Evolutionary conservation across 2,329 filamentous ascomycete species (phyloP), one percentile per base, ranked within the genome.

Genomic region (Gnomoniopsis smithogilvyi): DNA sequence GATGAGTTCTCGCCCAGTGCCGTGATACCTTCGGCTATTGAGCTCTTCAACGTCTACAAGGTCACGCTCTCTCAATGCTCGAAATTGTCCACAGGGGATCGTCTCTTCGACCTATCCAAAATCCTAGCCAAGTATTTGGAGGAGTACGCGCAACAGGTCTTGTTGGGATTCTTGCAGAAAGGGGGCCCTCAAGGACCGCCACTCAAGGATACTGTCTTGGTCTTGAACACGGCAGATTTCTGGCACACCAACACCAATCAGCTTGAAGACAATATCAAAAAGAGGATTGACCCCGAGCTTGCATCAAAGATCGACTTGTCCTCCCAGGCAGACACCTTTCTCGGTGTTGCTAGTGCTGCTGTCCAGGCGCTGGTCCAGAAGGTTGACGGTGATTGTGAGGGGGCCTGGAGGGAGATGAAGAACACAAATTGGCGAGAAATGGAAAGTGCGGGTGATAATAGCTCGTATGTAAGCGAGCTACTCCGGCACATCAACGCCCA

Each of bases 21-120:
- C 48, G 94, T 99, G 58, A 94, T 97, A 59, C 82, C 89, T 1
- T 98, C 95, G 0, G 96, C 95, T 3, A 97, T 96, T 49, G 95
- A 99, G 70, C 83, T 99, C 0, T 99, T 99, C 74, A 92, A 96
- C 68, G 96, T 97, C 70, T 99, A 99, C 76, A 92, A 96, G 62
- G 84, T 94, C 60, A 94, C 92, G 0, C 77, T 99, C 38, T 92
- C 92, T 3, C 95, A 99, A 75, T 99, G 95, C 73, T 92, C 95
- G 3, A 98, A 97, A 72, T 81, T 99, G 1, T 98, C 95, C 0
- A 97, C 94, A 0, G 90, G 92, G n/a, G 87, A 89, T 56, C 86
- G 92, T 45, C 77, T 99, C 46, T 80, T 96, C 12, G 94, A 99
- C 64, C 77, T 99, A 10, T 89, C 92, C 0, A 90, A 83, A 66